phyloP scores from a whole-genome alignment of 2,329 filamentous ascomycete genomes.

The Paecilomyces sp. region DNA sequence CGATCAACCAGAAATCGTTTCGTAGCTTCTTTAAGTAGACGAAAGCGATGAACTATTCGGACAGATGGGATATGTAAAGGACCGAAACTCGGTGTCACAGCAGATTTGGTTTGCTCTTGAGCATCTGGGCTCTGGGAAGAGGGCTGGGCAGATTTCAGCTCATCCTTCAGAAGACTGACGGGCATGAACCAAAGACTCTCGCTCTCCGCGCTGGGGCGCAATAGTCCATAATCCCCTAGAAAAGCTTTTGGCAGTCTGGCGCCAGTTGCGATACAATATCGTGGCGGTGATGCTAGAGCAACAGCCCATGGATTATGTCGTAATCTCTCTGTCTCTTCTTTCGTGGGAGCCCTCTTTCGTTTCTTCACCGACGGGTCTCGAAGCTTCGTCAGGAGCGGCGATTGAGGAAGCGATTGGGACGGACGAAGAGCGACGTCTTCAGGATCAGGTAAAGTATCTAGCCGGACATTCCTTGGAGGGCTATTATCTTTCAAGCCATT shows the following conservation, averaged over 20 bases:
- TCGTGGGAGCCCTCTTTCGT: constrained; percentile 17
- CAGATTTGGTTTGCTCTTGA: neutral
- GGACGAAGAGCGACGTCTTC: constrained; percentile 8
- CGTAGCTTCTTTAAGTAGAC: constrained; percentile 15
- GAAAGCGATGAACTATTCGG: constrained; percentile 20
- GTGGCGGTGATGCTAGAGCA: constrained; percentile 29
- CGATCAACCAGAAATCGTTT: constrained; percentile 4
- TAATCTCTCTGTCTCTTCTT: constrained; percentile 20
- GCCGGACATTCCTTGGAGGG: neutral
- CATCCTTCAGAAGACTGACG: constrained; percentile 22
- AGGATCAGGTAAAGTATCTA: neutral
- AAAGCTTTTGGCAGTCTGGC: constrained; percentile 25
- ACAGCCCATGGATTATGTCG: constrained; percentile 33
- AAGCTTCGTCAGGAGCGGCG: constrained; percentile 22
- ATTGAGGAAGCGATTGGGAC: constrained; percentile 29
- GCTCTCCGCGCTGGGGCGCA: constrained; percentile 19
- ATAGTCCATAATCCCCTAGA: constrained; percentile 28
- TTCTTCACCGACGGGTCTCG: constrained; percentile 9
- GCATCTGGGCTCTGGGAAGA: neutral
- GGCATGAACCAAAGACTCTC: constrained; percentile 27
- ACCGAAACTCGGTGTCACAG: neutral
- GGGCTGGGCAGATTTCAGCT: constrained; percentile 10
- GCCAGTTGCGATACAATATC: constrained; percentile 25
- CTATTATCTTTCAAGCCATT: neutral
- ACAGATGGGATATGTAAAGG: constrained; percentile 13